Percentiles rank a stretch among this genome's conserved stretches.
phyloP scores from a whole-genome alignment of 306 rosid species.

The Acmispon strigosus region DNA sequence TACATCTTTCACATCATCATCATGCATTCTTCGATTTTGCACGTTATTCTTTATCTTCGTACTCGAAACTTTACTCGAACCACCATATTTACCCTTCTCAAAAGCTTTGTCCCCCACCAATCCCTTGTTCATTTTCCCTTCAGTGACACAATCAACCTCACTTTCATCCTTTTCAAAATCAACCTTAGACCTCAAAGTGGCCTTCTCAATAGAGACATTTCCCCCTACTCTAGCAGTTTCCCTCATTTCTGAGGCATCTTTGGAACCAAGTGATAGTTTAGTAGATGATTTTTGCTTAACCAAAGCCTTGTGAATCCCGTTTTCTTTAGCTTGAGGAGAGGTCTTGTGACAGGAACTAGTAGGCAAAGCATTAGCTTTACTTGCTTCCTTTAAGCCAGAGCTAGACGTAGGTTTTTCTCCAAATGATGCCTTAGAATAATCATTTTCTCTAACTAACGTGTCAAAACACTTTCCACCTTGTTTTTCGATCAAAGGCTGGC shows the following conservation, averaged over 20 bases:
- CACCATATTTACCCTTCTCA: slow-evolving; percentile 40
- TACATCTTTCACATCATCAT: slow-evolving; percentile 17
- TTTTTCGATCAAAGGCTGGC: slow-evolving; percentile 22
- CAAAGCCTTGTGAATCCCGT: slow-evolving; percentile 12
- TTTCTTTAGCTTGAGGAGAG: slow-evolving; percentile 4
- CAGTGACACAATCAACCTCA: slow-evolving; percentile 12
- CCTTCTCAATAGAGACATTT: neutral
- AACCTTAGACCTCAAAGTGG: slow-evolving; percentile 9
- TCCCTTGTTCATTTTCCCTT: slow-evolving; percentile 14
- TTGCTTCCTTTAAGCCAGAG: neutral
- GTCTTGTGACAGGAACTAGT: neutral
- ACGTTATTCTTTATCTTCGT: slow-evolving; percentile 5
- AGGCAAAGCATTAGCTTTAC: neutral
- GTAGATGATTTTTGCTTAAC: slow-evolving; percentile 26
- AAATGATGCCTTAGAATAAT: slow-evolving; percentile 20
- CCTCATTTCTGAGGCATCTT: neutral
- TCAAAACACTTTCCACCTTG: slow-evolving; percentile 14
- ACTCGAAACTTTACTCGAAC: slow-evolving; percentile 20
- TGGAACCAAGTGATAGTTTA: neutral
- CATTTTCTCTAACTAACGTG: slow-evolving; percentile 24
- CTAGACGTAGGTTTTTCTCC: slow-evolving; percentile 24
- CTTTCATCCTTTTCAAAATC: slow-evolving; percentile 19
- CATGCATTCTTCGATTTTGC: slow-evolving; percentile 9
- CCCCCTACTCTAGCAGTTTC: neutral
- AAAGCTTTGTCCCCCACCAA: slow-evolving; percentile 24